Base-by-base conservation (phyloP, 2,329 filamentous ascomycete genomes). In the Epichloe sibirici region DNA sequence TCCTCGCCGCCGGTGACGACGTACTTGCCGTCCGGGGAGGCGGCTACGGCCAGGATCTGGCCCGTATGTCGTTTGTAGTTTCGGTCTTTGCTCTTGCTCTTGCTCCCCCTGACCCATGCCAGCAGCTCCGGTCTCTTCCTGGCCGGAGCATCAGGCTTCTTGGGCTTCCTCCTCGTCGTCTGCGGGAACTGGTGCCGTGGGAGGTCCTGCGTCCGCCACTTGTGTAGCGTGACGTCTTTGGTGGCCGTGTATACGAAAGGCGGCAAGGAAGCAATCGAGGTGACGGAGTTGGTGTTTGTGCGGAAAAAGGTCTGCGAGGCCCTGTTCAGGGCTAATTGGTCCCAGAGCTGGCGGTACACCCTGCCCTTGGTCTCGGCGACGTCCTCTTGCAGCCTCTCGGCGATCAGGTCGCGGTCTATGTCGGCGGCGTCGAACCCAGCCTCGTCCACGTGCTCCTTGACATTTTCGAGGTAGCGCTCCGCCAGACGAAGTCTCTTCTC, bases 1-100 rank as follows among this genome's bases (percentile, higher is more conserved):
- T 97, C 91, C 57, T 82, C 79, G 48, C 91, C 91, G 48, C 91
- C 93, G 0, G 93, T 97, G 7, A 86, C 93, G 49, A 98, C 82
- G 58, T 84, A 97, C 66, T 88, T 89, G 37, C 93, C 93, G 55
- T 95, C 90, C 45, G 89, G 81, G 0, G 89, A 95, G 21, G 89
- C 88, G 0, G 90, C 90, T 34, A 97, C 83, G 43, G 83, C 83
- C 48, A 96, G 74, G 28, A 98, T 96, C 28, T 81, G 77, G 38
- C 79, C 85, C 0, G 84, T 85, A 65, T 97, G 93, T 12, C 90
- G 86, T 60, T 86, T 78, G 59, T 83, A 91, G 63, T 74, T 71
- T 61, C 76, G 75, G 63, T 89, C 82, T 50, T 78, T 77, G 43
- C 74, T 71, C 63, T 80, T 82, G 54, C 73, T 76, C 53, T 71